These are phyloP conservation scores for Colletotrichum lentis DNA, from an alignment of 2,329 filamentous ascomycete genomes.

Conservation along the genomic window DNA sequence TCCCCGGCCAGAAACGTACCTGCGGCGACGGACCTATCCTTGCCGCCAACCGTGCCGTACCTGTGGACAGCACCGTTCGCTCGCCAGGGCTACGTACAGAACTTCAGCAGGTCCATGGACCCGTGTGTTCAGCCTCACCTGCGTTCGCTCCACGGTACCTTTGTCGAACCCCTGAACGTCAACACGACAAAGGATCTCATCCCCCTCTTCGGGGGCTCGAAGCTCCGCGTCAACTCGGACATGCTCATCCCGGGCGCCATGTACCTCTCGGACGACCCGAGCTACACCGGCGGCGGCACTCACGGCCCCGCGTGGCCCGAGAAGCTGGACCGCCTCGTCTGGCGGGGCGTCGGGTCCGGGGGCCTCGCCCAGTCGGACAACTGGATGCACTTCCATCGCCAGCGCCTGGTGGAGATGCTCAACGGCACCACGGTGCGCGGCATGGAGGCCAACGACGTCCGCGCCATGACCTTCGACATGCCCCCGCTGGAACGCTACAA, in stretches of 20 bases:
- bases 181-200: conserved; percentile 63
- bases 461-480: conserved; percentile 59
- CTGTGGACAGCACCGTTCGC: conserved; percentile 49
- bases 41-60: conserved; percentile 47
- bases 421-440: conserved; percentile 66
- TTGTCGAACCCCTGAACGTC: conserved; percentile 63
- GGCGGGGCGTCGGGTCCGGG: conserved; percentile 72
- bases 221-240: conserved; percentile 69
- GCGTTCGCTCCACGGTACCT: conserved; percentile 62
- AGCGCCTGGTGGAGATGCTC: conserved; percentile 73
- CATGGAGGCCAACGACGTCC: conserved; percentile 53
- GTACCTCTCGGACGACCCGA: conserved; percentile 67
- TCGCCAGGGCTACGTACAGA: conserved; percentile 60
- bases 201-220: conserved; percentile 70
- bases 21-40: conserved; percentile 44
- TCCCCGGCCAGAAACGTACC: conserved; percentile 55
- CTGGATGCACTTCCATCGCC: conserved; percentile 76
- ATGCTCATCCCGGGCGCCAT: conserved; percentile 71
- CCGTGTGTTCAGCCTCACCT: conserved; percentile 66
- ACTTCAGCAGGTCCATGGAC: conserved; percentile 67
- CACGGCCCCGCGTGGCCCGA: conserved; percentile 66
- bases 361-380: conserved; percentile 62
- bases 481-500: conserved; percentile 55
- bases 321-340: conserved; percentile 65
- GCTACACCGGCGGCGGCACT: conserved; percentile 64